phyloP scores from a whole-genome alignment of 257 asterid species.

The Eustoma russellianum region DNA sequence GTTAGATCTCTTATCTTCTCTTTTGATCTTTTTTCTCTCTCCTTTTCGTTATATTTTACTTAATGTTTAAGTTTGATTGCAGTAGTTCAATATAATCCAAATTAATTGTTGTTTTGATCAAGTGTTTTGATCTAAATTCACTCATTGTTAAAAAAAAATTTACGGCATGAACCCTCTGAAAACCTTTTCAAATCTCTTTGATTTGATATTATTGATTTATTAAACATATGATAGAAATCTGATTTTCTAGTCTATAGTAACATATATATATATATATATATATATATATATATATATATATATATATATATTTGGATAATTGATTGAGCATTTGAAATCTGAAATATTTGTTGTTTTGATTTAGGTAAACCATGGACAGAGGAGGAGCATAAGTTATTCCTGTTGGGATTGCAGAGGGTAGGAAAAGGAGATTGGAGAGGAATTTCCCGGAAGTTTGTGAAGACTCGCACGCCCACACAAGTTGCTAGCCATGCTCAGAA shows the following conservation, averaged over 20 bases:
- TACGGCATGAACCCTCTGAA: too few relatives aligned
- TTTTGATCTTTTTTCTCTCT: too few relatives aligned
- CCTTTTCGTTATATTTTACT: not conserved
- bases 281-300: too few relatives aligned
- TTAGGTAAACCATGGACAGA: constrained; percentile 90
- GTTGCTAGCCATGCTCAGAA: constrained; percentile 97
- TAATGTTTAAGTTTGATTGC: too few relatives aligned
- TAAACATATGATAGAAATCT: not conserved
- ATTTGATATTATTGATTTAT: not conserved
- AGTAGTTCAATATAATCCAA: not conserved
- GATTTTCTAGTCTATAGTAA: too few relatives aligned
- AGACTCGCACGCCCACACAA: constrained; percentile 88
- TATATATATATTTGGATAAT: too few relatives aligned
- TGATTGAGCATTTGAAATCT: too few relatives aligned
- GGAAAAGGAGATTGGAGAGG: constrained; percentile 96
- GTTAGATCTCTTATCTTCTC: constrained; percentile 38
- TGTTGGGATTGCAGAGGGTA: constrained; percentile 63
- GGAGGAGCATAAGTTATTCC: constrained; percentile 80
- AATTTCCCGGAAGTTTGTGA: constrained; percentile 73
- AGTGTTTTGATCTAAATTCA: not conserved
- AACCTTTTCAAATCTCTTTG: too few relatives aligned
- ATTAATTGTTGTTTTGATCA: constrained; percentile 5
- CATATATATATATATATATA: too few relatives aligned
- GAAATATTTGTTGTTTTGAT: constrained; percentile 3
- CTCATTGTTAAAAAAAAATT: too few relatives aligned